These are phyloP conservation scores for Somion occarium DNA, from an alignment of 1,284 basidiomycete genomes.

Conservation along the genomic window DNA sequence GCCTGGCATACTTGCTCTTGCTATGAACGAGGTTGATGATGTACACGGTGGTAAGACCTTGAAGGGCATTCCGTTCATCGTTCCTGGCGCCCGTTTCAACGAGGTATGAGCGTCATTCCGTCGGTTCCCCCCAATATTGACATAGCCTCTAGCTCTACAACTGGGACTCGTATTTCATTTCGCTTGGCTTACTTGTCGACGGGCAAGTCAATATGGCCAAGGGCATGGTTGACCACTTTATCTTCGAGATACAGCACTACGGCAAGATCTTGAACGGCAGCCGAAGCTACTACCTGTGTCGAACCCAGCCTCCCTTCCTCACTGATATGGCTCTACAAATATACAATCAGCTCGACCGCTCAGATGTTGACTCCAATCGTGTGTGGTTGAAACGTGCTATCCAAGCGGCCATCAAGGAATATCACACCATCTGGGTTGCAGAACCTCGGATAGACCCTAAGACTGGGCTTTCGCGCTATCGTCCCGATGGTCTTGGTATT, in stretches of 20 bases:
- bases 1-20: slow-evolving; percentile 91
- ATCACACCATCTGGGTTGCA: slow-evolving; percentile 95
- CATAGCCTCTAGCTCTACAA: slow-evolving; percentile 87
- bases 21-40: slow-evolving; percentile 91
- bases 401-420: slow-evolving; percentile 96
- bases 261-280: slow-evolving; percentile 83
- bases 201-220: slow-evolving; percentile 92
- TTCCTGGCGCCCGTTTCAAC: slow-evolving; percentile 96
- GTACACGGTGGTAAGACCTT: slow-evolving; percentile 74
- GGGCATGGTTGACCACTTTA: slow-evolving; percentile 97
- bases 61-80: slow-evolving; percentile 94
- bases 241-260: slow-evolving; percentile 98
- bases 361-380: slow-evolving; percentile 78
- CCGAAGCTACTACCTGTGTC: slow-evolving; percentile 88
- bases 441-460: slow-evolving; percentile 90
- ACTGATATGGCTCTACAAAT: slow-evolving; percentile 99
- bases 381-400: slow-evolving; percentile 94
- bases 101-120: slow-evolving; percentile 69
- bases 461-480: slow-evolving; percentile 90
- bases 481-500: slow-evolving; percentile 93
- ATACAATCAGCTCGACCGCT: slow-evolving; percentile 91
- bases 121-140: no score
- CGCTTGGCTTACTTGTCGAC: slow-evolving; percentile 91
- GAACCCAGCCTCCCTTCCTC: slow-evolving; percentile 96
- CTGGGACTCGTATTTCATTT: slow-evolving; percentile 94